These are phyloP conservation scores for Grosmannia clavigera DNA, from an alignment of 2,329 filamentous ascomycete species.

Conservation along the genomic window DNA sequence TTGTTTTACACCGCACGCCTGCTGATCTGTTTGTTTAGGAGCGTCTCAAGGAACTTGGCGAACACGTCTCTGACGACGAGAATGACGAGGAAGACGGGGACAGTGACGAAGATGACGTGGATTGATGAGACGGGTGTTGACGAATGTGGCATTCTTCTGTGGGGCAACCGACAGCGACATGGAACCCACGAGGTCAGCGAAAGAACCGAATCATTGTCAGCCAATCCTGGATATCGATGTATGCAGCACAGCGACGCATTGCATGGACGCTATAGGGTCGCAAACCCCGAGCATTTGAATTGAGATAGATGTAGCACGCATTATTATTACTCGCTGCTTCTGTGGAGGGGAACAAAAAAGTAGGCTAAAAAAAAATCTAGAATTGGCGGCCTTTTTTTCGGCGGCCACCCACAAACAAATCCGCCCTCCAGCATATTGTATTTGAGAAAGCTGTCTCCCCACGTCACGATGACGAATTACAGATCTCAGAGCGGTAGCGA, in stretches of 20 bases:
- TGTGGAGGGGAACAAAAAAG: background rate
- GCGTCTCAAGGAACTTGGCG: slow-evolving; percentile 53
- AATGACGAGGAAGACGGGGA: slow-evolving; percentile 49
- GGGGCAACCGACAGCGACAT: background rate
- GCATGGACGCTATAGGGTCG: background rate
- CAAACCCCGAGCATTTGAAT: background rate
- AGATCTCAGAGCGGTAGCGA: slow-evolving; percentile 20
- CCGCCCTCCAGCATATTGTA: background rate
- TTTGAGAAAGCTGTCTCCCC: background rate
- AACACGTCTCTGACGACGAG: slow-evolving; percentile 65
- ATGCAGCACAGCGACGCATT: background rate
- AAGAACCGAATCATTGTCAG: background rate
- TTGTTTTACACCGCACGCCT: background rate
- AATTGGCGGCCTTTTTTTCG: background rate
- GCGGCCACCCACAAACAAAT: background rate
- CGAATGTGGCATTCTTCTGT: slow-evolving; percentile 3
- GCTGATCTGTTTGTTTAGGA: slow-evolving; percentile 21
- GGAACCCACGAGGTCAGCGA: background rate
- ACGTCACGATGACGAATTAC: slow-evolving; percentile 5
- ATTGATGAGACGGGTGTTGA: slow-evolving; percentile 16
- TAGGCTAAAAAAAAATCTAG: background rate
- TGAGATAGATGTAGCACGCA: background rate
- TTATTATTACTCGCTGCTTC: background rate
- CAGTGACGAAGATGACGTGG: slow-evolving; percentile 32
- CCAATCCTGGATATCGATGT: background rate